Evolutionary conservation across 2,329 filamentous ascomycete genomes (phyloP).

Genomic region (Neonectria faginata): DNA sequence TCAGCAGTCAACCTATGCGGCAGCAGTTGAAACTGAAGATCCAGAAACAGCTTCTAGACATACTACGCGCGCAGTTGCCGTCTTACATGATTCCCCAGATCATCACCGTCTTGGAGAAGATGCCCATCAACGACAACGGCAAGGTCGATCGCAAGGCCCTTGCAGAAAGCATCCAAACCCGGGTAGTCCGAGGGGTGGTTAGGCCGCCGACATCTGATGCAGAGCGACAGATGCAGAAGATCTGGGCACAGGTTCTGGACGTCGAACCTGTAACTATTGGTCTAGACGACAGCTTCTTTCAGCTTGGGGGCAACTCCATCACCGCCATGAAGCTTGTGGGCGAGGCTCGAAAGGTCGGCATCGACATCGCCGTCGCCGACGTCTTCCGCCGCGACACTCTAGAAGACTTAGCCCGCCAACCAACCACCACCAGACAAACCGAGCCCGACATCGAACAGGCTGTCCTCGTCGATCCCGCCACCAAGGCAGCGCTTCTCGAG

Average conservation of each 20-base stretch:
- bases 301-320: background rate
- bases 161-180: constrained; percentile 32
- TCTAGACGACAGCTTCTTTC: constrained; percentile 52
- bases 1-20: constrained; percentile 13
- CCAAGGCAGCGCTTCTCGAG: constrained; percentile 18
- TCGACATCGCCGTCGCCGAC: constrained; percentile 23
- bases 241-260: constrained; percentile 51
- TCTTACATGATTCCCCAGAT: constrained; percentile 44
- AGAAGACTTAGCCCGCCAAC: constrained; percentile 13
- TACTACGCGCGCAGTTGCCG: constrained; percentile 26
- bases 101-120: constrained; percentile 38
- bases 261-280: constrained; percentile 51
- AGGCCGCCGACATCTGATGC: constrained; percentile 14
- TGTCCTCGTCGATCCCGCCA: constrained; percentile 21
- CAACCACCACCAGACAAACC: too few species aligned
- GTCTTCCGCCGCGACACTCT: constrained; percentile 26
- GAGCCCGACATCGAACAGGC: background rate
- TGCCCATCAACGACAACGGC: constrained; percentile 45
- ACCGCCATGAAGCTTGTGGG: background rate
- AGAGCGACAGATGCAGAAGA: constrained; percentile 42
- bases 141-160: constrained; percentile 42
- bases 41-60: background rate
- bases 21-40: constrained; percentile 11
- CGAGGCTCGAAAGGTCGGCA: constrained; percentile 3
- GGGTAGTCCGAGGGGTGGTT: background rate